phyloP scores from a whole-genome alignment of 2,329 filamentous ascomycete species.

The Colletotrichum gloeosporioides region DNA sequence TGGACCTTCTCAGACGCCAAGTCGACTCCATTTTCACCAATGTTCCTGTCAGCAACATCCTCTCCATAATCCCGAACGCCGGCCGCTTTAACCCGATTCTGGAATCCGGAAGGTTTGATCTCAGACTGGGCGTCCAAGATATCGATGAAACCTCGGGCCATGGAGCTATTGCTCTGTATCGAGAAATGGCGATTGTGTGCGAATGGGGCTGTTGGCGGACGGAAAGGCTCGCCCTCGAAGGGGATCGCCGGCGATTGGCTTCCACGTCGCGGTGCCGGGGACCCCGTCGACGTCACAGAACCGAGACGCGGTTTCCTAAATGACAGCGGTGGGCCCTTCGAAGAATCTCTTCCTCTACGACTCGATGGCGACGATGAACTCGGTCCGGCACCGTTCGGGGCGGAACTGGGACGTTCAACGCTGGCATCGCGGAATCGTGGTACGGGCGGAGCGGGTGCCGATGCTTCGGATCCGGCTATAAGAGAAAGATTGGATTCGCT shows the following conservation, averaged over 20 bases:
- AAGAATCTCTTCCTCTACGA: constrained; percentile 20
- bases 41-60: constrained; percentile 68
- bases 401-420: constrained; percentile 41
- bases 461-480: constrained; percentile 25
- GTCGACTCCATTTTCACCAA: constrained; percentile 41
- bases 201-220: constrained; percentile 26
- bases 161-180: constrained; percentile 32
- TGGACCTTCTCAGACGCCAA: constrained; percentile 37
- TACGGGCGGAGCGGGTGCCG: constrained; percentile 33
- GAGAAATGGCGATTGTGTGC: constrained; percentile 35
- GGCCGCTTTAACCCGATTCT: constrained; percentile 51
- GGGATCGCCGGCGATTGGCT: neutral
- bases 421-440: constrained; percentile 32
- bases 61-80: constrained; percentile 65
- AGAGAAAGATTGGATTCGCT: constrained; percentile 28
- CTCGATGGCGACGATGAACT: neutral
- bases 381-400: constrained; percentile 27
- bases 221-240: constrained; percentile 1
- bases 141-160: constrained; percentile 48
- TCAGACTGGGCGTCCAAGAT: constrained; percentile 63
- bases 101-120: constrained; percentile 54
- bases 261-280: neutral
- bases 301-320: constrained; percentile 16
- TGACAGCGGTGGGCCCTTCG: constrained; percentile 21
- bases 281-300: constrained; percentile 4